Base-by-base conservation (phyloP, 2,329 filamentous ascomycete genomes). In the Cercospora sojina region DNA sequence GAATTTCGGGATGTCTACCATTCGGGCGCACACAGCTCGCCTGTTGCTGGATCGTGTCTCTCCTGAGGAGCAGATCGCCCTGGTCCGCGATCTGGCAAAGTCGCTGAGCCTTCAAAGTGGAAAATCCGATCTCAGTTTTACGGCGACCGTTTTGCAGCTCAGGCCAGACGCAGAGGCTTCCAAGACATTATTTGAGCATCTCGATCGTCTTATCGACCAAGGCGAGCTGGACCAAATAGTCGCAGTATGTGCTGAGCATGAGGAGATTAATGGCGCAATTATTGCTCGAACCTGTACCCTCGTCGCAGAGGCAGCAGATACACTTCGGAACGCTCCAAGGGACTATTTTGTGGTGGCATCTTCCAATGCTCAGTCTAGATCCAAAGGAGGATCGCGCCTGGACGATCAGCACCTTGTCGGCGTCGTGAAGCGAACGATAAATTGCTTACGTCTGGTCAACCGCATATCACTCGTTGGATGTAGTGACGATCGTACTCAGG, bases 1-100 rank as follows among this genome's bases (percentile, higher is more conserved):
- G 41, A 59, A 31, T 13, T 67, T 69, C 57, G 63, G 64, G 4
- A 72, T 70, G 69, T 63, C 64, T 13, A 56, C 67, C 38, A 60
- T 72, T 13, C 67, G 62, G 25, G 63, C 60, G 35, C 60, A 64
- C 23, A 71, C 69, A n/a, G 69, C 71, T 13, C 61, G 66, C 58
- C 65, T 71, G 25, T 63, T 74, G 12, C 71, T 74, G 12, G 61
- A 67, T 29, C 70, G 70, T 51, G 57, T 74, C 8, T 63, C 67
- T 16, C 57, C 69, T 47, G 55, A 66, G 25, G 64, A 71, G 25
- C 72, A 71, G 20, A 31, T 23, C 8, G 63, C 57, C 35, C 68
- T 70, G 16, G 65, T 74, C n/a, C 63, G 62, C 56, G 64, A 70
- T 57, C 66, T 71, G 8, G 69, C 69, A n/a, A 32, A 49, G 7